A percentile compares a stretch with the other conserved stretches of the same genome.
Evolutionary conservation across 2,329 filamentous ascomycete genomes (phyloP).

Genomic region (Dothideomycetes sp.): DNA sequence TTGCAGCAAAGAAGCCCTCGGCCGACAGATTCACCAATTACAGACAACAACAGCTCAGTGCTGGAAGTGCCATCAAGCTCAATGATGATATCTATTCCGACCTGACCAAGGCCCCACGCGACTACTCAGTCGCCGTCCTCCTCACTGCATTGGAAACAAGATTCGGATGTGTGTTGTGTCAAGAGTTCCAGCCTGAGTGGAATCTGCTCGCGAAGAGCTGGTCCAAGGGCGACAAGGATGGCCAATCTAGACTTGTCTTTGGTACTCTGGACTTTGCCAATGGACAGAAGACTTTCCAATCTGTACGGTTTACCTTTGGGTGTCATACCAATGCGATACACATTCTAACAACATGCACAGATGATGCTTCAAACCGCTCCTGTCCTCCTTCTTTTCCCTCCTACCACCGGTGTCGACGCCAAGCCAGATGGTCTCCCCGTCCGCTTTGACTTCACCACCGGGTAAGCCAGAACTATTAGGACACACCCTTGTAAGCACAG

Average conservation of each 20-base stretch:
- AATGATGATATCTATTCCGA: slow-evolving; percentile 64
- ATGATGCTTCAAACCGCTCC: slow-evolving; percentile 90
- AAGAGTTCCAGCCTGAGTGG: slow-evolving; percentile 91
- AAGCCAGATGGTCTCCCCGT: slow-evolving; percentile 56
- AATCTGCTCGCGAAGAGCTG: slow-evolving; percentile 77
- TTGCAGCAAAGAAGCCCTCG: slow-evolving; percentile 53
- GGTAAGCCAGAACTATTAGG: slow-evolving; percentile 42
- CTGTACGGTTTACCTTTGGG: slow-evolving; percentile 46
- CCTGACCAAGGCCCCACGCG: slow-evolving; percentile 64
- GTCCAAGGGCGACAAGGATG: slow-evolving; percentile 70
- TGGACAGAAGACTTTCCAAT: slow-evolving; percentile 75
- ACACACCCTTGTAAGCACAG: background rate
- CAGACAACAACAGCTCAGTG: slow-evolving; percentile 54
- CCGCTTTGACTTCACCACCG: slow-evolving; percentile 74
- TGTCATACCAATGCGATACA: background rate
- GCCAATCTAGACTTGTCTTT: slow-evolving; percentile 63
- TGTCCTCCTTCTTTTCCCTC: slow-evolving; percentile 76
- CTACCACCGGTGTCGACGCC: slow-evolving; percentile 72
- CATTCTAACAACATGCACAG: slow-evolving; percentile 35
- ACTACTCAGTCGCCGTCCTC: slow-evolving; percentile 74
- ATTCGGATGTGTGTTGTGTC: slow-evolving; percentile 77
- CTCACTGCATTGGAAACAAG: slow-evolving; percentile 76
- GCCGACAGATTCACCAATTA: slow-evolving; percentile 59
- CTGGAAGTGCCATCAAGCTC: slow-evolving; percentile 59
- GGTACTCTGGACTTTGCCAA: slow-evolving; percentile 79